Conservation (phyloP, 345 rosid genomes). For the Euphorbia pulcherrima region DNA sequence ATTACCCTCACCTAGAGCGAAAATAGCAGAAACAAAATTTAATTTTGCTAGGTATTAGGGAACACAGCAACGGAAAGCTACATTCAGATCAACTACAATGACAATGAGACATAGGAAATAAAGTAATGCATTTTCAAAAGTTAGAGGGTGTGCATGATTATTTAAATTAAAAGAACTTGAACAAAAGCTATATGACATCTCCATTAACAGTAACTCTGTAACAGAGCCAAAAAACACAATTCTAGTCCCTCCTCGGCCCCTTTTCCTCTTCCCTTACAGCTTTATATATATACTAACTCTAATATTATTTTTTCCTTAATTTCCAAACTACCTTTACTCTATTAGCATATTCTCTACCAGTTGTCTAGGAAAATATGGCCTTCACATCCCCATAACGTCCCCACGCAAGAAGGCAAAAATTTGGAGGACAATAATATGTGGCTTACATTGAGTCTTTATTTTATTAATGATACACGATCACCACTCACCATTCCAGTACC, state of each 20-base stretch:
- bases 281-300: neutral
- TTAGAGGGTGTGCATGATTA: too few relatives aligned
- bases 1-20: neutral
- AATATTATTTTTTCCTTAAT: neutral
- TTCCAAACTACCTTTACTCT: neutral
- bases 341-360: too few relatives aligned
- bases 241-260: too few relatives aligned
- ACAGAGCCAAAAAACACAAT: neutral
- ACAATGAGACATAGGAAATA: neutral
- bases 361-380: neutral
- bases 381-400: neutral
- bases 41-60: too few relatives aligned
- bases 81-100: neutral
- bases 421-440: slow-evolving; percentile 5
- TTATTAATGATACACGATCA: neutral
- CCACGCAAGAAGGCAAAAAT: slow-evolving; percentile 6
- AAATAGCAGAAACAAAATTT: neutral
- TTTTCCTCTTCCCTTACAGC: too few relatives aligned
- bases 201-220: too few relatives aligned
- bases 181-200: too few relatives aligned
- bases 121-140: neutral
- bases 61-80: neutral
- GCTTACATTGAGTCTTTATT: slow-evolving; percentile 2
- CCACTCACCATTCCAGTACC: slow-evolving; percentile 1
- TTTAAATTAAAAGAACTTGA: too few relatives aligned